Base-by-base conservation (phyloP, 306 rosid species). In the Sicyos edulis region DNA sequence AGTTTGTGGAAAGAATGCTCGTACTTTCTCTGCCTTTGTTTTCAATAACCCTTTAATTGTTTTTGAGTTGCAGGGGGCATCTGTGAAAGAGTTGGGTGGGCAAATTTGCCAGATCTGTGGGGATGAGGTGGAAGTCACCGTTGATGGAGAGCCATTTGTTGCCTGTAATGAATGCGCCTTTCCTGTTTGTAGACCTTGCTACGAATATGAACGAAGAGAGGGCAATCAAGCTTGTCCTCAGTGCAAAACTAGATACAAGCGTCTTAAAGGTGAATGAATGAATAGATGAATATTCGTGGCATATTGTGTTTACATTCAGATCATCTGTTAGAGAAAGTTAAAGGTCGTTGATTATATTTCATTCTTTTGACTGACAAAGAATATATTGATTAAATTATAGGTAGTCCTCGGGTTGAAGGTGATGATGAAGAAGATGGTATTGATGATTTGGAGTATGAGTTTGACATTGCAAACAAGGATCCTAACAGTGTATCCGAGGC, bases 61-160 rank as follows among this genome's bases (percentile, higher is more conserved):
- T 29, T 54, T 32, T 72, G 77, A 71, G 54, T 81, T 78, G 64
- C 88, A 92, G 97, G 90, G 85, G 81, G 89, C 81, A 0, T 76
- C 80, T 64, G 95, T 86, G 32, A 84, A 80, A 68, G 96, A 88
- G 83, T 51, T 85, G 70, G 84, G 93, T 74, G 97, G 91, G 65
- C 96, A 89, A 76, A 87, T 87, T 80, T 91, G 97, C 79, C 97
- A 91, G 91, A 91, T 91, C 84, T 91, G 97, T 74, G 97, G 91
- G 56, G 97, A 91, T 82, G 97, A 87, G 78, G 74, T 91, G 65
- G 97, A 91, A 77, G 26, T 87, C 6, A 86, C 96, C 0, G 88
- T 87, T 17, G 84, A 89, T 74, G 93, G 90, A 12, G 96, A 91
- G 86, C 90, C 91, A 1, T 89, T 91, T 86, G 85, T 88, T 77